Evolutionary conservation across 768 basidiomycete species (phyloP).

Genomic region (Atractiella rhizophila): DNA sequence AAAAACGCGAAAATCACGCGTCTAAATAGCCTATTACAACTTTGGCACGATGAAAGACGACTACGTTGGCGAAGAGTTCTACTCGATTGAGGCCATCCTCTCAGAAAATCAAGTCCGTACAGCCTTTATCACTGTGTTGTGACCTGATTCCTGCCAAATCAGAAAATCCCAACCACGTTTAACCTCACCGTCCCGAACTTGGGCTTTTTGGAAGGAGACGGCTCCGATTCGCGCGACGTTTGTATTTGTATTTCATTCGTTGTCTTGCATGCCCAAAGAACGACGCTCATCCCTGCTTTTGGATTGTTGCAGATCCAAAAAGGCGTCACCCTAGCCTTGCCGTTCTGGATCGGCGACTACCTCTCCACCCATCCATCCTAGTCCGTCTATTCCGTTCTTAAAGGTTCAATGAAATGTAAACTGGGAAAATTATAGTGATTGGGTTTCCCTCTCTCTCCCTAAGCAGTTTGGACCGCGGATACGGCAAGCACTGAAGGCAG

Average conservation of each 20-base stretch:
- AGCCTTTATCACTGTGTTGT: not conserved
- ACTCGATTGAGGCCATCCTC: constrained; percentile 11
- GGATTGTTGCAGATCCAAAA: constrained; percentile 7
- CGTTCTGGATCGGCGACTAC: constrained; percentile 15
- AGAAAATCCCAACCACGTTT: constrained; percentile 15
- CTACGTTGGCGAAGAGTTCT: too few species aligned
- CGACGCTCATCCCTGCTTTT: not conserved
- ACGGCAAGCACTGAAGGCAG: constrained; percentile 14
- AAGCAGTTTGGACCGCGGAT: constrained; percentile 12
- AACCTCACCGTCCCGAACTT: constrained; percentile 12
- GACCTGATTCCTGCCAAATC: not conserved
- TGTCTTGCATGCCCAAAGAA: not conserved
- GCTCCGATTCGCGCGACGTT: constrained; percentile 15
- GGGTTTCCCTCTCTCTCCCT: constrained; percentile 12
- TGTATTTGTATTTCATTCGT: not conserved
- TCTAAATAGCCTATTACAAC: too few species aligned
- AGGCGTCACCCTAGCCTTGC: constrained; percentile 13
- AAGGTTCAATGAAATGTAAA: not conserved
- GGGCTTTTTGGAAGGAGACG: constrained; percentile 16
- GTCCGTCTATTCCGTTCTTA: not conserved
- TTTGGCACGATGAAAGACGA: too few species aligned
- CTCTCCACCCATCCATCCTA: constrained; percentile 9
- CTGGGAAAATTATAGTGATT: constrained; percentile 7
- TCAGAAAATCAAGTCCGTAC: constrained; percentile 10
- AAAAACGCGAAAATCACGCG: too few species aligned